Conservation (phyloP, 78 protist genomes). For the Mantamonas sphyraenae region DNA sequence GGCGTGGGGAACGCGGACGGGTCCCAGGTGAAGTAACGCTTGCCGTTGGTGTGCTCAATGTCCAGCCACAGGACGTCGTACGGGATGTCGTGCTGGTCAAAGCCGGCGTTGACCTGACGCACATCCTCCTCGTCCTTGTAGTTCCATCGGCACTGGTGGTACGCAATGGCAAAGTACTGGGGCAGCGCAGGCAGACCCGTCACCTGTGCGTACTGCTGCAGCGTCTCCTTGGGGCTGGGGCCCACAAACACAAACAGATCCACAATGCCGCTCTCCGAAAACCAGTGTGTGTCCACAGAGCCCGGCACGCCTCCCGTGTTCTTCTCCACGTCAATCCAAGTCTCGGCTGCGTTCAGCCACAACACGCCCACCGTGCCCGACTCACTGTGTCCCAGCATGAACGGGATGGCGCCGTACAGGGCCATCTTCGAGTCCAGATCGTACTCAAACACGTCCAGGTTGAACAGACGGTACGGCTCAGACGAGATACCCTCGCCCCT, state of each 20-base stretch:
- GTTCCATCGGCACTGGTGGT: constrained; percentile 99
- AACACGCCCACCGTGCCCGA: constrained; percentile 24
- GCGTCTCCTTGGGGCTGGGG: constrained; percentile 43
- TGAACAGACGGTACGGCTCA: constrained; percentile 90
- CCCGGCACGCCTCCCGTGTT: background rate
- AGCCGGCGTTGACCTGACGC: constrained; percentile 52
- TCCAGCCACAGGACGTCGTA: constrained; percentile 98
- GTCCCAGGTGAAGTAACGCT: constrained; percentile 97
- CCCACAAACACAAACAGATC: constrained; percentile 88
- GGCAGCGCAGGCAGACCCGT: constrained; percentile 88
- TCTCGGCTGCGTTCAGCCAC: constrained; percentile 93
- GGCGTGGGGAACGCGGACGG: constrained; percentile 80
- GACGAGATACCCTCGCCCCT: background rate
- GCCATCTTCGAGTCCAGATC: constrained; percentile 81
- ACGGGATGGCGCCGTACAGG: constrained; percentile 91
- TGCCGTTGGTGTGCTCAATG: constrained; percentile 98
- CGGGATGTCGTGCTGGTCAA: constrained; percentile 85
- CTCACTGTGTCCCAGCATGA: constrained; percentile 66
- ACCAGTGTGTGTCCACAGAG: constrained; percentile 64
- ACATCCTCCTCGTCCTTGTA: constrained; percentile 71
- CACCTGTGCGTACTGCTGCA: constrained; percentile 59
- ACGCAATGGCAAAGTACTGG: constrained; percentile 84
- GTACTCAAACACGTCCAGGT: constrained; percentile 91
- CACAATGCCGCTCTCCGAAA: constrained; percentile 74
- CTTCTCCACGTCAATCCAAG: constrained; percentile 70